Evolutionary conservation across 140 eudicot species (phyloP).

Genomic region (Erigeron philadelphicus): DNA sequence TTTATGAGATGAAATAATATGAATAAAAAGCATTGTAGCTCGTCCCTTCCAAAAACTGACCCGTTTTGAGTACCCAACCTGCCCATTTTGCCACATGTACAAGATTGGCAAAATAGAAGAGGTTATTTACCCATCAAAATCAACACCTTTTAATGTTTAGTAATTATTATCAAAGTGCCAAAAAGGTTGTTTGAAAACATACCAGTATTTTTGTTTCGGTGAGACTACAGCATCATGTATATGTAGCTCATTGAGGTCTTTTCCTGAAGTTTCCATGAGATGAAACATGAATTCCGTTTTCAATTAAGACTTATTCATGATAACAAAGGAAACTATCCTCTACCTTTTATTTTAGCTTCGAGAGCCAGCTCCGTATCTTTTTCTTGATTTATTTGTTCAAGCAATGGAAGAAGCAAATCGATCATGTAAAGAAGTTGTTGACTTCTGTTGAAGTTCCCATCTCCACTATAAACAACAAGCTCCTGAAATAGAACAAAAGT

Average conservation of each 20-base stretch:
- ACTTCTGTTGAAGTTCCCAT: conserved; percentile 41
- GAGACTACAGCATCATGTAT: conserved; percentile 43
- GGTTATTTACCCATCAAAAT: neutral
- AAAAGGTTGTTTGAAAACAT: conserved; percentile 21
- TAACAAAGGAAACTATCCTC: neutral
- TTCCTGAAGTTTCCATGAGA: conserved; percentile 40
- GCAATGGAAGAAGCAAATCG: conserved; percentile 64
- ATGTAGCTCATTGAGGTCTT: conserved; percentile 39
- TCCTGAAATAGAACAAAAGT: conserved; percentile 46
- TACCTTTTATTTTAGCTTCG: conserved; percentile 75
- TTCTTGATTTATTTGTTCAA: conserved; percentile 56
- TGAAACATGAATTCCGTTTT: conserved; percentile 6
- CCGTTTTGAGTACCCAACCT: neutral
- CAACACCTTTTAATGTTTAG: neutral
- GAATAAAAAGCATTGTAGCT: neutral
- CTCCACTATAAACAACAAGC: conserved; percentile 31
- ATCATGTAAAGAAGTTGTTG: conserved; percentile 60
- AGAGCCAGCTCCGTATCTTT: conserved; percentile 56
- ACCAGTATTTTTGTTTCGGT: conserved; percentile 58
- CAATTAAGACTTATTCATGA: conserved; percentile 3
- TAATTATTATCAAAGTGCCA: neutral
- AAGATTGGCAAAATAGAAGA: no score
- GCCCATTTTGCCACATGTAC: neutral
- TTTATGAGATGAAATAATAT: neutral
- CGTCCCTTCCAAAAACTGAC: neutral